A percentile compares a stretch with the other conserved stretches of the same genome.
phyloP scores from a whole-genome alignment of 140 eudicot genomes.

The Cichorium intybus region DNA sequence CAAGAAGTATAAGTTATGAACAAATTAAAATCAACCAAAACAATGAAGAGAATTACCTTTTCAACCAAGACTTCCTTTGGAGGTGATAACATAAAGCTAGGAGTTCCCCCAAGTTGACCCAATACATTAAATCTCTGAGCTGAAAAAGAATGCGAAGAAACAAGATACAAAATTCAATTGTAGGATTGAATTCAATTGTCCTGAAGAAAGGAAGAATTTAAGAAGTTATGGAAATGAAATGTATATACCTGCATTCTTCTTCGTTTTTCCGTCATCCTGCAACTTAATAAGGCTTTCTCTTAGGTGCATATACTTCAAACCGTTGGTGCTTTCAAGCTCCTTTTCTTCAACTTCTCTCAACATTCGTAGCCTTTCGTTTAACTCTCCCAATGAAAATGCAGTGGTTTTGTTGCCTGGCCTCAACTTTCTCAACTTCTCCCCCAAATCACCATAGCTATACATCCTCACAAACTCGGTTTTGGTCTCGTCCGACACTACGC shows the following conservation, averaged over 20 bases:
- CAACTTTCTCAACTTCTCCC: slow-evolving; percentile 52
- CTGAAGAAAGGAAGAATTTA: neutral
- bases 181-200: neutral
- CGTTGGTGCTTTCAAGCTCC: slow-evolving; percentile 5
- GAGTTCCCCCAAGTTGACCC: slow-evolving; percentile 38
- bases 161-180: neutral
- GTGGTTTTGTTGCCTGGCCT: slow-evolving; percentile 47
- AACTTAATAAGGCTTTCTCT: slow-evolving; percentile 26
- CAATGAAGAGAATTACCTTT: slow-evolving; percentile 49
- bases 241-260: slow-evolving; percentile 24
- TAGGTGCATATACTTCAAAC: neutral
- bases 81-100: slow-evolving; percentile 39
- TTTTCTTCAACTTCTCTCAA: slow-evolving; percentile 44
- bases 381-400: slow-evolving; percentile 51
- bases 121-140: slow-evolving; percentile 35
- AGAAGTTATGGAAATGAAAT: neutral
- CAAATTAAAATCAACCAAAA: neutral
- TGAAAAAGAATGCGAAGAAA: slow-evolving; percentile 12
- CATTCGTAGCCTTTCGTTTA: slow-evolving; percentile 48
- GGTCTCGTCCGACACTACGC: slow-evolving; percentile 7
- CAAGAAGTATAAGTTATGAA: neutral
- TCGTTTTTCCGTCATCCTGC: neutral
- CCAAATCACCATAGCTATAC: slow-evolving; percentile 35
- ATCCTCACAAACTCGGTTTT: slow-evolving; percentile 22
- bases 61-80: slow-evolving; percentile 68